phyloP scores from a whole-genome alignment of 305 asterid genomes.

The Caryopteris hybrid region DNA sequence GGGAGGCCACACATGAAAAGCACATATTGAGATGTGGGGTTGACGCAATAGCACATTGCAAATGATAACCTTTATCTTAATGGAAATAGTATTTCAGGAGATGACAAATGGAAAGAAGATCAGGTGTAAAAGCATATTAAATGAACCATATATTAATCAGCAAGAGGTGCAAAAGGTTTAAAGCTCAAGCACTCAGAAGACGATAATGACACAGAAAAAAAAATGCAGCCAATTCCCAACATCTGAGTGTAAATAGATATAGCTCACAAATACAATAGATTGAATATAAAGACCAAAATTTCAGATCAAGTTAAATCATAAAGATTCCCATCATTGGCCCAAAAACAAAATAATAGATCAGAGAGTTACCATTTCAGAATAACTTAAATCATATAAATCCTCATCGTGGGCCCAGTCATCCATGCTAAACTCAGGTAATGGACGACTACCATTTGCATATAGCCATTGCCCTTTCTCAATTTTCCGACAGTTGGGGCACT shows the following conservation, averaged over 20 bases:
- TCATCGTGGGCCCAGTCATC: constrained; percentile 81
- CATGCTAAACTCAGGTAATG: constrained; percentile 59
- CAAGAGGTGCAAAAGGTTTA: not conserved
- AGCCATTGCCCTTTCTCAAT: constrained; percentile 92
- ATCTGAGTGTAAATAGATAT: not conserved
- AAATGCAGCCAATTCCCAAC: not conserved
- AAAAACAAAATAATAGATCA: not conserved
- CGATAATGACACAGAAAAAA: not conserved
- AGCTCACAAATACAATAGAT: not conserved
- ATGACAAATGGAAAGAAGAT: not conserved
- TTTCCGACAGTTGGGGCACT: constrained; percentile 92
- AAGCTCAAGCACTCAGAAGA: not conserved
- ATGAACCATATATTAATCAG: not conserved
- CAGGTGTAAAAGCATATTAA: not conserved
- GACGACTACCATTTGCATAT: constrained; percentile 67
- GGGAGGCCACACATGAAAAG: not conserved
- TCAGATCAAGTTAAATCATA: constrained; percentile 65
- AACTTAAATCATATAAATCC: constrained; percentile 65
- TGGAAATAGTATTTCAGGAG: not conserved
- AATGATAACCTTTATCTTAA: not conserved
- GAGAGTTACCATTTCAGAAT: constrained; percentile 63
- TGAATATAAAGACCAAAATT: constrained; percentile 39
- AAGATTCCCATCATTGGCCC: constrained; percentile 72
- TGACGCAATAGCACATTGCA: not conserved
- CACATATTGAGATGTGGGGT: not conserved